phyloP scores from a whole-genome alignment of 2,329 filamentous ascomycete species.

The Botrytis deweyae region DNA sequence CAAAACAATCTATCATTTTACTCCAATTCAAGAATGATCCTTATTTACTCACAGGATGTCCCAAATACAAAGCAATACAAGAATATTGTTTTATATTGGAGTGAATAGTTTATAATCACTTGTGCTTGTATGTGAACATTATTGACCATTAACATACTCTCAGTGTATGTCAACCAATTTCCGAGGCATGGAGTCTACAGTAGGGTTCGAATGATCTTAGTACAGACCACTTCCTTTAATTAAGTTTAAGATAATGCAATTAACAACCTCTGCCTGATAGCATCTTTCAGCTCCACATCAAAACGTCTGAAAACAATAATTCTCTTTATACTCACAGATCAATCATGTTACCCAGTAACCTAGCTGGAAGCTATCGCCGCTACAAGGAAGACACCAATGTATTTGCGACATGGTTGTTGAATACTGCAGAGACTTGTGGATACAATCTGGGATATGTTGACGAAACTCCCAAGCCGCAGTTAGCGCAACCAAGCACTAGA shows the following conservation, averaged over 20 bases:
- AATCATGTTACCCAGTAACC: neutral
- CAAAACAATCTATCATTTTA: neutral
- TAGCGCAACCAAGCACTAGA: neutral
- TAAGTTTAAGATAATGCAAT: neutral
- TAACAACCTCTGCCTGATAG: neutral
- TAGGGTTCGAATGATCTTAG: neutral
- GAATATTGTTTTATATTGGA: neutral
- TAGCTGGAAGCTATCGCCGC: constrained; percentile 1
- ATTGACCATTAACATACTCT: neutral
- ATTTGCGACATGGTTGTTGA: neutral
- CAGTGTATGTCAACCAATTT: neutral
- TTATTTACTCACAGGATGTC: neutral
- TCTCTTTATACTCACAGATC: neutral
- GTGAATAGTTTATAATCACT: neutral
- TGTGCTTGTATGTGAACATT: neutral
- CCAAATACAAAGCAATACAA: neutral
- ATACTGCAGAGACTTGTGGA: neutral
- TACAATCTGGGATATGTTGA: neutral
- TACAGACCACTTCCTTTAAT: neutral
- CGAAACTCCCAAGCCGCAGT: neutral
- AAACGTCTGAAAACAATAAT: too few species aligned
- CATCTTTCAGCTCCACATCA: neutral
- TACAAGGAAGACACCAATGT: constrained; percentile 2
- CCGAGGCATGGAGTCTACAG: neutral
- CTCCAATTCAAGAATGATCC: neutral